A percentile compares a stretch with the other conserved stretches of the same genome.
phyloP scores from a whole-genome alignment of 1,284 basidiomycete genomes.

The Naganishia cerealis region DNA sequence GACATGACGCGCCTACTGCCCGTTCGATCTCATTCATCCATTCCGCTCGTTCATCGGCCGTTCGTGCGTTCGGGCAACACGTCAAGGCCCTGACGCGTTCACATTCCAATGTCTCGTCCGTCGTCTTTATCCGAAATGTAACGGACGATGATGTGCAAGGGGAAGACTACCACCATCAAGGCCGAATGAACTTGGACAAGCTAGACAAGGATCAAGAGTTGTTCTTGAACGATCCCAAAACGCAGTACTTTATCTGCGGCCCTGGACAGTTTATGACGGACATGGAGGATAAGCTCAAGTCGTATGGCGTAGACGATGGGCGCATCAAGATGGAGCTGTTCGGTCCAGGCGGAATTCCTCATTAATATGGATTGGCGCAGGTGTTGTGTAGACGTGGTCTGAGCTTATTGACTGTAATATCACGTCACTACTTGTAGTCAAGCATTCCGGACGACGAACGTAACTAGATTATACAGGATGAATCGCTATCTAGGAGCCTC shows the following conservation, averaged over 20 bases:
- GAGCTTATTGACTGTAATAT: background rate
- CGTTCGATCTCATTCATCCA: conserved; percentile 39
- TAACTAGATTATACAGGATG: no score
- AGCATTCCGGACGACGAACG: no score
- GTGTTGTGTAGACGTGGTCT: background rate
- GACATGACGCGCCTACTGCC: conserved; percentile 8
- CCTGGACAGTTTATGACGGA: conserved; percentile 42
- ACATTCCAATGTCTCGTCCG: conserved; percentile 36
- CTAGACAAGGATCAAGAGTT: conserved; percentile 35
- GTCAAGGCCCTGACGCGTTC: conserved; percentile 32
- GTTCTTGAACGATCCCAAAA: conserved; percentile 36
- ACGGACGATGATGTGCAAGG: conserved; percentile 20
- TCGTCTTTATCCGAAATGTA: conserved; percentile 38
- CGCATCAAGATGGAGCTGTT: conserved; percentile 43
- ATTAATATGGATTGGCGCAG: background rate
- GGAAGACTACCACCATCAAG: conserved; percentile 35
- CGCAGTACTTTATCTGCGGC: conserved; percentile 45
- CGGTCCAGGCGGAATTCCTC: conserved; percentile 37
- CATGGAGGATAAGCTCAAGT: conserved; percentile 34
- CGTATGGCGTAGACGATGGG: conserved; percentile 37
- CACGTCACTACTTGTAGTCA: background rate
- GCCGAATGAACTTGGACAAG: conserved; percentile 35
- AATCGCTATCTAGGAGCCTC: no score
- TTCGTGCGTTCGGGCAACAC: conserved; percentile 35
- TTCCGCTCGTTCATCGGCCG: conserved; percentile 27